These are phyloP conservation scores for Colletotrichum sp. DNA, from an alignment of 2,329 filamentous ascomycete species.

Conservation along the genomic window DNA sequence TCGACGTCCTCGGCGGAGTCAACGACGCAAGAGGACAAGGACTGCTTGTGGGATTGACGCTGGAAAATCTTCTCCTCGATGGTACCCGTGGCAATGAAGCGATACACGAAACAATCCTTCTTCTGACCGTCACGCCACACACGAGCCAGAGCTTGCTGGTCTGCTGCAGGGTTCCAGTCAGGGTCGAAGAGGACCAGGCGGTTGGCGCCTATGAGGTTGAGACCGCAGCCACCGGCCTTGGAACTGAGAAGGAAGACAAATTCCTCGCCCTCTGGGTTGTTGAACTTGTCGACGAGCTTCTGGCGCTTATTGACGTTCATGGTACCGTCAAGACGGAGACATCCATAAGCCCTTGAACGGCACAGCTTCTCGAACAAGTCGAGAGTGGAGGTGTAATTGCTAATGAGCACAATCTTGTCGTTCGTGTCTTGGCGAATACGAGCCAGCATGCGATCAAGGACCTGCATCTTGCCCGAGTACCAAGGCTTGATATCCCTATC, in stretches of 20 bases:
- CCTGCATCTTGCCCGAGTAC: constrained; percentile 98
- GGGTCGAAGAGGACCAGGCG: constrained; percentile 95
- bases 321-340: constrained; percentile 88
- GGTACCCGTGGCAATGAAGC: constrained; percentile 97
- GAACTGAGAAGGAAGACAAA: constrained; percentile 96
- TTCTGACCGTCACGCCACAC: constrained; percentile 99
- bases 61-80: constrained; percentile 99
- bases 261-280: constrained; percentile 86
- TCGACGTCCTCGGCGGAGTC: constrained; percentile 97
- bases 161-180: constrained; percentile 96
- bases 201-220: constrained; percentile 95
- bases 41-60: constrained; percentile 97
- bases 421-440: constrained; percentile 95
- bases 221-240: constrained; percentile 94
- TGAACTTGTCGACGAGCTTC: constrained; percentile 97
- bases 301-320: constrained; percentile 98
- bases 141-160: constrained; percentile 94
- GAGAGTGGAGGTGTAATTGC: constrained; percentile 96
- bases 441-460: constrained; percentile 96
- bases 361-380: constrained; percentile 94
- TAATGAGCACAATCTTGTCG: constrained; percentile 98
- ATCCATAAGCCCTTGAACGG: constrained; percentile 83
- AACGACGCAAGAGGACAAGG: constrained; percentile 92
- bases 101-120: constrained; percentile 99
- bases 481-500: constrained; percentile 92